Conservation (phyloP, 257 asterid species). For the Coffea eugenioides region DNA sequence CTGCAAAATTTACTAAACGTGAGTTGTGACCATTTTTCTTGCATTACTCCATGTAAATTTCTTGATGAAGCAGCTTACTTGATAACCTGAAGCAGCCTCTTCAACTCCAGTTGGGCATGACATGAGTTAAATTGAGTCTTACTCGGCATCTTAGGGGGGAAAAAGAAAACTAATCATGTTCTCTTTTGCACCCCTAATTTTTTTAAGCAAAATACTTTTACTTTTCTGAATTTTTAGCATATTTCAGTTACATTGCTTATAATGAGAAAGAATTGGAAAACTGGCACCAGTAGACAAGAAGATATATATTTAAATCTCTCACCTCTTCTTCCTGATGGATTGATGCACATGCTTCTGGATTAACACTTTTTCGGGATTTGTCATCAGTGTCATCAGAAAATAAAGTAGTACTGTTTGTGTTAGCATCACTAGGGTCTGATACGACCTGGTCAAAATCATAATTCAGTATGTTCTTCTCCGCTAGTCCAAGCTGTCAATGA, state of each 20-base stretch:
- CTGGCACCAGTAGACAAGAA: background rate
- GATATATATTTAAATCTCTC: slow-evolving; percentile 10
- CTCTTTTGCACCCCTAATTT: background rate
- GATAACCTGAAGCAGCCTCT: background rate
- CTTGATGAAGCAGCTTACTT: background rate
- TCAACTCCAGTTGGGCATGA: background rate
- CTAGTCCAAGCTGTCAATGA: slow-evolving; percentile 85
- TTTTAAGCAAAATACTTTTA: background rate
- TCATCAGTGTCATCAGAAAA: slow-evolving; percentile 97
- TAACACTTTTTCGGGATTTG: slow-evolving; percentile 54
- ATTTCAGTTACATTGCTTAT: background rate
- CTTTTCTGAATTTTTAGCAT: background rate
- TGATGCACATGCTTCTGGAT: slow-evolving; percentile 57
- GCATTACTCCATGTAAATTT: background rate
- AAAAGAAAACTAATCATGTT: background rate
- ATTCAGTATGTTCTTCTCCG: slow-evolving; percentile 84
- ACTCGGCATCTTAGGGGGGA: background rate
- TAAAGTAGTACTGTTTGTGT: slow-evolving; percentile 89
- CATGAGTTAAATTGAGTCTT: background rate
- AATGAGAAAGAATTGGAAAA: background rate
- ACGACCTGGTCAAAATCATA: slow-evolving; percentile 78
- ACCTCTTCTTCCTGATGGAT: slow-evolving; percentile 73
- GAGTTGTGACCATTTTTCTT: background rate
- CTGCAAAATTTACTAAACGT: background rate
- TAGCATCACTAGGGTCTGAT: slow-evolving; percentile 94